A percentile compares a stretch with the other conserved stretches of the same genome.
phyloP scores from a whole-genome alignment of 176 grass and related monocot genomes.

The Pharus latifolius region DNA sequence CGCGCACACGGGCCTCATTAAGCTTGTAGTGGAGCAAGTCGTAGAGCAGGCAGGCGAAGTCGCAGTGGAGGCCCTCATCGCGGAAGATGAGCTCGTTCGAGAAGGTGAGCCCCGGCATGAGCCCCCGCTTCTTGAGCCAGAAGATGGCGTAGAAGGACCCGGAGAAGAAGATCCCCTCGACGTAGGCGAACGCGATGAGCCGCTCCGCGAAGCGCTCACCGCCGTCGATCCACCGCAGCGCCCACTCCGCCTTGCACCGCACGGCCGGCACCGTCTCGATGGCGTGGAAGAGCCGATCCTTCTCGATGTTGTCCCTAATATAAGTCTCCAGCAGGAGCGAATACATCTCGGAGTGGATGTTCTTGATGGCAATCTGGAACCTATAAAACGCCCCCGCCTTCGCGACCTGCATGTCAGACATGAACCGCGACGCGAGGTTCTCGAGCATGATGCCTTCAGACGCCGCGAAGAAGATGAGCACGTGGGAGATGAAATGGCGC shows the following conservation, averaged over 20 bases:
- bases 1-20: background rate
- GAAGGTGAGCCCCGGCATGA: too few species aligned
- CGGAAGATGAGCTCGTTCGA: constrained; percentile 26
- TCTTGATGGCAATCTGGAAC: too few species aligned
- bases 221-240: constrained; percentile 9
- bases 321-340: constrained; percentile 20
- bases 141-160: too few species aligned
- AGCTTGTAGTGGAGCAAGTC: constrained; percentile 11
- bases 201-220: constrained; percentile 16
- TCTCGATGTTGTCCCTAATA: constrained; percentile 13
- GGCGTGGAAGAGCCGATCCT: constrained; percentile 6
- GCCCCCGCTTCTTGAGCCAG: too few species aligned
- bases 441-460: too few species aligned
- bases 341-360: too few species aligned
- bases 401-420: too few species aligned
- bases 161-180: constrained; percentile 3
- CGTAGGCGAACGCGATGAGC: constrained; percentile 23
- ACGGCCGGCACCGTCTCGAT: constrained; percentile 18
- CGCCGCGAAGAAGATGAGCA: too few species aligned
- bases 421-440: too few species aligned
- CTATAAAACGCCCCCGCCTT: too few species aligned
- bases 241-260: constrained; percentile 19
- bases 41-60: constrained; percentile 18
- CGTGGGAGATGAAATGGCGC: too few species aligned
- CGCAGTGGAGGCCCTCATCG: constrained; percentile 27